These are phyloP conservation scores for Cucurbita pepo DNA, from an alignment of 306 rosid species.

Conservation along the genomic window DNA sequence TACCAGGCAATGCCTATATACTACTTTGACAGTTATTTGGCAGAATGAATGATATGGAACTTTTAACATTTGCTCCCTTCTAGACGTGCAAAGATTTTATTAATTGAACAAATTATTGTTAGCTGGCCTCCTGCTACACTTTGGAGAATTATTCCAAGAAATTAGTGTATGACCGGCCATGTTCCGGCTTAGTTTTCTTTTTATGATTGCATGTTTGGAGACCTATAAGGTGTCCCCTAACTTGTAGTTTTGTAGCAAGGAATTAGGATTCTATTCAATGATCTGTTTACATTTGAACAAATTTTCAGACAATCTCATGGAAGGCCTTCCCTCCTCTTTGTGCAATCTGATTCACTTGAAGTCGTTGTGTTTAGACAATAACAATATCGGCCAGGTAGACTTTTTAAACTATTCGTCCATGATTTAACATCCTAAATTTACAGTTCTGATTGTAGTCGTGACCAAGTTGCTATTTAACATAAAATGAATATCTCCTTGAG, in stretches of 20 bases:
- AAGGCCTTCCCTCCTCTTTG: conserved; percentile 64
- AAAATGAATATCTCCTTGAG: neutral
- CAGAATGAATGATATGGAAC: neutral
- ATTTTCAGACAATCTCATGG: conserved; percentile 71
- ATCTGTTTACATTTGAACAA: conserved; percentile 6
- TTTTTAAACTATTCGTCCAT: neutral
- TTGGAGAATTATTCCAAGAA: neutral
- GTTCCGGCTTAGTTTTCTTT: neutral
- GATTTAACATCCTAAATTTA: conserved; percentile 1
- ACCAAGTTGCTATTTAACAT: neutral
- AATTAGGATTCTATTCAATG: neutral
- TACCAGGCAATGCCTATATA: neutral
- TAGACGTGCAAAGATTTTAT: neutral
- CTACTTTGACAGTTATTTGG: neutral
- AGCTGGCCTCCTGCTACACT: neutral
- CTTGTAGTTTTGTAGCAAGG: neutral
- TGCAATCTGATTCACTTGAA: conserved; percentile 79
- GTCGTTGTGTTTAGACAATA: conserved; percentile 71
- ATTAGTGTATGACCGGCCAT: neutral
- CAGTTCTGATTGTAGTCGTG: neutral
- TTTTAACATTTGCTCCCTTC: conserved; percentile 2
- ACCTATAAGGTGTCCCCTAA: neutral
- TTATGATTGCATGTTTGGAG: neutral
- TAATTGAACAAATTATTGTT: neutral
- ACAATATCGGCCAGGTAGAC: conserved; percentile 64